These are phyloP conservation scores for Ulota crispa DNA, from an alignment of 225 moss, liverwort and hornwort genomes.

Conservation along the genomic window DNA sequence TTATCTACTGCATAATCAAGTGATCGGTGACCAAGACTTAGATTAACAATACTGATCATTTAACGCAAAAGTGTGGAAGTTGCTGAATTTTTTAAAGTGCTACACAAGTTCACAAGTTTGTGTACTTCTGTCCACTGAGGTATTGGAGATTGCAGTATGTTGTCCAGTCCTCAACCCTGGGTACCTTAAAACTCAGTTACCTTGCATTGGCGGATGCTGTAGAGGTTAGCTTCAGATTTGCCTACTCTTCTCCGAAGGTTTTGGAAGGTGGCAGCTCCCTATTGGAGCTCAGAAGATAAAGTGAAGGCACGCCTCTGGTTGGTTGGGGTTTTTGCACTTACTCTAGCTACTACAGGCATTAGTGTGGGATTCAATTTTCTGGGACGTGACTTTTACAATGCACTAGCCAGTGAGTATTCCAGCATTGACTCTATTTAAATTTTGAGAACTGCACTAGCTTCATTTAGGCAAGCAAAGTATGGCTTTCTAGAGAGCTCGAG, in stretches of 20 bases:
- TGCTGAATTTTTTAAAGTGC: not conserved
- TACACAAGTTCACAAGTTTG: slow-evolving; percentile 11
- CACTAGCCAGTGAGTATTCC: slow-evolving; percentile 79
- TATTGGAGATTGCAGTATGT: slow-evolving; percentile 18
- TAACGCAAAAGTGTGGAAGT: slow-evolving; percentile 2
- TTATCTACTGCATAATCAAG: not conserved
- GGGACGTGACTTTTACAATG: slow-evolving; percentile 96
- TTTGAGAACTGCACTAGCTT: slow-evolving; percentile 9
- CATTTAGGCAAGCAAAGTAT: slow-evolving; percentile 10
- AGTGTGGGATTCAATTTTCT: slow-evolving; percentile 97
- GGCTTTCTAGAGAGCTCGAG: not conserved
- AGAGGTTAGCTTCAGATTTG: slow-evolving; percentile 76
- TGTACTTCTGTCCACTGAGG: slow-evolving; percentile 8
- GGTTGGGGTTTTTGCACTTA: slow-evolving; percentile 78
- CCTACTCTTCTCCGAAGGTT: slow-evolving; percentile 70
- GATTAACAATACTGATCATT: not conserved
- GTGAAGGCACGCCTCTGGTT: slow-evolving; percentile 78
- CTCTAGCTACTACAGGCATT: slow-evolving; percentile 90
- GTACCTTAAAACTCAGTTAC: slow-evolving; percentile 20
- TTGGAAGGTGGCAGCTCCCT: slow-evolving; percentile 83
- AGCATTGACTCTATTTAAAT: slow-evolving; percentile 2
- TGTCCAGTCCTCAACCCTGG: slow-evolving; percentile 3
- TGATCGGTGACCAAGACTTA: slow-evolving; percentile 12
- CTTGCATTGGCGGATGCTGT: slow-evolving; percentile 11
- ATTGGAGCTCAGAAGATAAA: slow-evolving; percentile 94